These are phyloP conservation scores for Boletus eberwhitei DNA, from an alignment of 768 basidiomycete species.

Conservation along the genomic window DNA sequence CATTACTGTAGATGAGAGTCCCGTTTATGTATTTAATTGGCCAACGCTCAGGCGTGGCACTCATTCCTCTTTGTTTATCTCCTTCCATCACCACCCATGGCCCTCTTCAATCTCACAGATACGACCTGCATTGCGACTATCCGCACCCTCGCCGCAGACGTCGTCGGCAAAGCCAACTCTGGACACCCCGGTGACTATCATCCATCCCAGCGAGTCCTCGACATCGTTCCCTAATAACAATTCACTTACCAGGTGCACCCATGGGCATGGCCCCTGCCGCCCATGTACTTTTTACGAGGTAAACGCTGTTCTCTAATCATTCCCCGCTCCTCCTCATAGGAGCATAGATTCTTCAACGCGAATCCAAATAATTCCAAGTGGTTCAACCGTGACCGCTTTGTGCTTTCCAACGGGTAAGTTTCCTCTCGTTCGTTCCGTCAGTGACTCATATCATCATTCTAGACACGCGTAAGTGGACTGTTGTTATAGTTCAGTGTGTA, in stretches of 20 bases:
- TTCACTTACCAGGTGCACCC: slow-evolving; percentile 62
- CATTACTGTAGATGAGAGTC: background rate
- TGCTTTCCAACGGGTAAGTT: slow-evolving; percentile 88
- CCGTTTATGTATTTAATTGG: slow-evolving; percentile 10
- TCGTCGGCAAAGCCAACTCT: slow-evolving; percentile 86
- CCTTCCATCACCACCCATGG: slow-evolving; percentile 32
- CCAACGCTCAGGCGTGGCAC: background rate
- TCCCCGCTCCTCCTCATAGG: background rate
- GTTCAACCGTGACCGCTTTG: slow-evolving; percentile 97
- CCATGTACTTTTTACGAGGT: slow-evolving; percentile 80
- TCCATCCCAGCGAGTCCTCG: background rate
- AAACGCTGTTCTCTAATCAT: background rate
- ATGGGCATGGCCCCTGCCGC: slow-evolving; percentile 90
- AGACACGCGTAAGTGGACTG: slow-evolving; percentile 67
- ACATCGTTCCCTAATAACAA: slow-evolving; percentile 5
- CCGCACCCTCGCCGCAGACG: slow-evolving; percentile 71
- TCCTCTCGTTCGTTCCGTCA: background rate
- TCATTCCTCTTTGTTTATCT: slow-evolving; percentile 7
- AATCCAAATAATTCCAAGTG: slow-evolving; percentile 89
- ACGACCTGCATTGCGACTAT: slow-evolving; percentile 65
- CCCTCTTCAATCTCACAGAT: slow-evolving; percentile 45
- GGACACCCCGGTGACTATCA: slow-evolving; percentile 71
- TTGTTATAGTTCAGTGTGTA: background rate
- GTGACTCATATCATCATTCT: slow-evolving; percentile 8
- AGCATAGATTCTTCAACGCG: slow-evolving; percentile 72